These are phyloP conservation scores for Capniomyces stellatus DNA, from an alignment of 371 early-diverging fungal genomes.

Conservation along the genomic window DNA sequence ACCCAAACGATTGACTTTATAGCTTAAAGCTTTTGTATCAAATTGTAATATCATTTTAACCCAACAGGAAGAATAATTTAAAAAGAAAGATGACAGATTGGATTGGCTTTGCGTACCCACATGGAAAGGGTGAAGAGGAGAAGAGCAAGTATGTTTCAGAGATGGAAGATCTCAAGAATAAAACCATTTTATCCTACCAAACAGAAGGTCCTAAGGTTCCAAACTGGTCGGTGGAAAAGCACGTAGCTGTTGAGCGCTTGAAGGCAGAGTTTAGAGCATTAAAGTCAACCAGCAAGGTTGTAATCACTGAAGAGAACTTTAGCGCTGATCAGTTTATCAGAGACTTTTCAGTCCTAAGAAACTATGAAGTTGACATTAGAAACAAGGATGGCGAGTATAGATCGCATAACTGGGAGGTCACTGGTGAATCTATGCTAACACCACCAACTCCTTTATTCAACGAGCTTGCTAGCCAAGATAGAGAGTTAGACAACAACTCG, in stretches of 20 bases:
- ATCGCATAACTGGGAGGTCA: not conserved
- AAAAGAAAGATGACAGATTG: not conserved
- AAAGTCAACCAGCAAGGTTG: not conserved
- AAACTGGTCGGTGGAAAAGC: not conserved
- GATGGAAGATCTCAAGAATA: not conserved
- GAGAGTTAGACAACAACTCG: not conserved
- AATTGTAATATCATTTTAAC: no score
- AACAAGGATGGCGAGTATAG: not conserved
- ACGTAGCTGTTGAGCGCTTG: not conserved
- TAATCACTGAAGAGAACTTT: not conserved
- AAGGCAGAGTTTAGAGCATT: not conserved
- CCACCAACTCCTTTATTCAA: not conserved
- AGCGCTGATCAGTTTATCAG: not conserved
- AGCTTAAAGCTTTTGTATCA: no score
- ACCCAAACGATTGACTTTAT: no score
- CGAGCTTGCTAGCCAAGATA: not conserved
- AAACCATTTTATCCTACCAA: not conserved
- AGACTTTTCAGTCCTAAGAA: not conserved
- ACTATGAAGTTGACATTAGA: not conserved
- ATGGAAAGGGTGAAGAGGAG: not conserved
- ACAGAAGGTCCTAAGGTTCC: conserved; percentile 1
- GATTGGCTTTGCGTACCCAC: not conserved
- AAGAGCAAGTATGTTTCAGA: not conserved
- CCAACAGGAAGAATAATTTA: no score
- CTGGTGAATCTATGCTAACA: not conserved